Base-by-base conservation (phyloP, 2,329 filamentous ascomycete genomes). In the Fusarium udum region DNA sequence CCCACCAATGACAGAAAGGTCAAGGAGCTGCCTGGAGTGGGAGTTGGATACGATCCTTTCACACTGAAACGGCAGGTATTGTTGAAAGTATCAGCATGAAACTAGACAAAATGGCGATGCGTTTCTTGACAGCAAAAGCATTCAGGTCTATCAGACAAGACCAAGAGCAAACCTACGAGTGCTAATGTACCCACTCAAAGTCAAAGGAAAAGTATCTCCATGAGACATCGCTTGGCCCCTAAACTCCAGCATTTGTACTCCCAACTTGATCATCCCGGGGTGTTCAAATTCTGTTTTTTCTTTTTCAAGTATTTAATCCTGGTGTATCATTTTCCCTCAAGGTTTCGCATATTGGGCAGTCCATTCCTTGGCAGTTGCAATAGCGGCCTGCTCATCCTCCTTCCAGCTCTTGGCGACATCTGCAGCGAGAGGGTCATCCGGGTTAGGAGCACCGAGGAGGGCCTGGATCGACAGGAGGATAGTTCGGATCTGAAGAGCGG, bases 401-500 rank as follows among this genome's bases (percentile, higher is more conserved):
- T 98, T 98, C 96, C 96, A 99, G 80, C 92, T 92, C 86, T 98
- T 97, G 40, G 96, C 96, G 46, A 99, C 96, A 75, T 99, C 95
- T 80, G 97, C 97, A 56, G 96, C 97, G 46, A 99, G 90, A n/a
- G 96, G 97, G 80, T 99, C 96, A 79, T 99, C 96, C 36, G 97
- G 96, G 84, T 99, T 99, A 20, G 96, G 96, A 11, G 96, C 95
- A 49, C 96, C 96, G 20, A 99, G 91, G 31, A 99, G 89, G 57
- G 96, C 96, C 84, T 99, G 97, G 81, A 99, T 99, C 15, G 95
- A 98, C 61, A 99, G 91, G n/a, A 99, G 90, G 76, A 99, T 99
- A 12, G 96, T 99, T 73, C 96, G 92, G 81, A 99, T 99, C 84
- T 99, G 96, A 37, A 99, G 90, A 20, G 97, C 96, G 10, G 96